A percentile compares a stretch with the other conserved stretches of the same genome.
Conservation (phyloP, 192 early-diverging fungal species). For the Helicostylum pulchrum region DNA sequence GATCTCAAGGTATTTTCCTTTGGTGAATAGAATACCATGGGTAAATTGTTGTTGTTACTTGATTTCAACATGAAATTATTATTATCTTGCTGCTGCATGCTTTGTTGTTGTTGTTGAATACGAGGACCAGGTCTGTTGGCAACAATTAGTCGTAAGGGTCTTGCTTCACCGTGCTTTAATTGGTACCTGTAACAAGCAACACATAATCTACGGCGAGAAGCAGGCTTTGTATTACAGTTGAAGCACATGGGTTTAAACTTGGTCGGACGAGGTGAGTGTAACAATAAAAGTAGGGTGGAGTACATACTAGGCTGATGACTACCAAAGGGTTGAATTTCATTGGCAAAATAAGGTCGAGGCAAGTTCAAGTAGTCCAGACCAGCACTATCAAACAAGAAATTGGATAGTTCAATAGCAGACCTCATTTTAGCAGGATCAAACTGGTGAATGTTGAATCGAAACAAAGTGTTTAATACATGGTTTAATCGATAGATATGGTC, state of each 20-base stretch:
- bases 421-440: conserved; percentile 18
- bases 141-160: conserved; percentile 28
- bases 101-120: not conserved
- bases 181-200: conserved; percentile 38
- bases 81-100: not conserved
- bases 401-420: conserved; percentile 12
- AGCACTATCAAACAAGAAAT: conserved; percentile 21
- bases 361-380: conserved; percentile 14
- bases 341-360: conserved; percentile 14
- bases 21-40: conserved; percentile 17
- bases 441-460: conserved; percentile 30
- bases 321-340: not conserved
- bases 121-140: conserved; percentile 21
- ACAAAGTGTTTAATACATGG: conserved; percentile 33
- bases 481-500: conserved; percentile 35
- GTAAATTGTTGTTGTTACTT: not conserved
- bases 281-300: conserved; percentile 13
- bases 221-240: conserved; percentile 31
- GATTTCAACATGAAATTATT: not conserved
- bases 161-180: conserved; percentile 26
- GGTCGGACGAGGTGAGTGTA: conserved; percentile 23
- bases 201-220: conserved; percentile 28
- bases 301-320: conserved; percentile 14
- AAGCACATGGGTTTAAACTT: conserved; percentile 31
- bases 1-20: not conserved